Evolutionary conservation across 148 eudicot species (phyloP), one percentile per base, ranked within the genome.

Genomic region (Polygonum aviculare): DNA sequence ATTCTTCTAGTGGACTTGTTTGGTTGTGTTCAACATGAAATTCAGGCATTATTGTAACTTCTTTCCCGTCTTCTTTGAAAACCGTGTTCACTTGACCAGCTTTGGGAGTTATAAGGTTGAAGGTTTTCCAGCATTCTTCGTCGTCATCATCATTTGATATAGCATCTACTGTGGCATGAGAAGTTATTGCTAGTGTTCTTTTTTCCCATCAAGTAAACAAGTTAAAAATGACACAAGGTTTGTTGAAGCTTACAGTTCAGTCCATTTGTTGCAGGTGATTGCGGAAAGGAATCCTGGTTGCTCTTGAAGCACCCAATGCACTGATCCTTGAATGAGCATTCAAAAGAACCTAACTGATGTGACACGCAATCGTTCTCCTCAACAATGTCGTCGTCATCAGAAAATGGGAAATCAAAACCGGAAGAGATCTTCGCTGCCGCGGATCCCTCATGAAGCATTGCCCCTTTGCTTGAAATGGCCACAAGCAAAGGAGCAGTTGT

Each of bases 391-490:
- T 90, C 88, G 31, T 88, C 90, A 35, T 90, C 96, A 8, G 89
- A 86, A 49, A 86, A 77, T 21, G 75, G 87, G 50, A 85, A 47
- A 62, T 89, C 92, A 0, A 91, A 72, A 75, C 91, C 96, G 8
- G 96, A 88, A 63, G 75, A 83, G 45, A 89, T 79, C 73, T 84
- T 93, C 84, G 83, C 89, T 2, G 84, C 87, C 1, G 84, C 57
- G 74, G 89, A 93, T 26, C 90, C 95, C 38, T 87, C 85, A 76
- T 86, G 85, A 76, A 88, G 83, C 78, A 87, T 49, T 26, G 84
- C 67, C 47, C 83, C 87, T 70, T 26, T 60, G 57, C 65, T 84
- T 18, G 67, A 47, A 77, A 26, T 60, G 69, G 86, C 85, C 36
- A 72, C 62, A 35, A 80, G 49, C 39, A 63, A 79, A 65, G 86